Evolutionary conservation across 1,139 yeast species (phyloP), one percentile per base, ranked within the genome.

Genomic region (Eremothecium sinecaudum): DNA sequence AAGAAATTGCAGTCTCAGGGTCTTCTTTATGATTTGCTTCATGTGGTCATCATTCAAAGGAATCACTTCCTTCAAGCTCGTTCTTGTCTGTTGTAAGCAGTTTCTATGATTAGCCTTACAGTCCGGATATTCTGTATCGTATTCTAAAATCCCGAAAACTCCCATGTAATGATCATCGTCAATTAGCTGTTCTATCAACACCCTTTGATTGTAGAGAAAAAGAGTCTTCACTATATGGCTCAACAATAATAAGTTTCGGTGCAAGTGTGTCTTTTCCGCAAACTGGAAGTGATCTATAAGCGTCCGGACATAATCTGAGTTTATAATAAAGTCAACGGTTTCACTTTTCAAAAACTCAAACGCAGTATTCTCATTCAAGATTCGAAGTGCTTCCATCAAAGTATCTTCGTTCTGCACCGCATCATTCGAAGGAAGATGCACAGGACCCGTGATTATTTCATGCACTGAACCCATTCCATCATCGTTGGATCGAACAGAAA

Each of bases 111-210:
- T 78, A 2, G 95, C 84, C 56, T 83, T 86, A 43, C 69, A 66
- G 15, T 67, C 67, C 0, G 95, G 94, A 48, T 70, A 82, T 37
- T 81, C 93, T 0, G 92, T 81, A 53, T 87, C 96, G 56, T 87
- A 90, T 55, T 90, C 98, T 32, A 90, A 61, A n/a, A 84, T 79
- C 0, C 94, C 94, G 7, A 79, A 71, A 4, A 82, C 61, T 1
- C 82, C 81, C 46, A 69, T 50, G 22, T 83, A 67, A 36, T 71
- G 65, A 3, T 68, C 70, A 44, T 80, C 90, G 11, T 71, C 69
- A 2, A 83, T 61, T 35, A 87, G 67, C 28, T 69, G 63, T 39
- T 84, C 94, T 26, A 86, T 59, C 4, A 90, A 64, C 9, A 67
- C 54, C 10, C 75, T 64, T 46, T 87, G 95, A 49, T 81, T 82